Evolutionary conservation across 2,329 filamentous ascomycete species (phyloP), one percentile per base, ranked within the genome.

Genomic region (Incumbomyces delicatus): DNA sequence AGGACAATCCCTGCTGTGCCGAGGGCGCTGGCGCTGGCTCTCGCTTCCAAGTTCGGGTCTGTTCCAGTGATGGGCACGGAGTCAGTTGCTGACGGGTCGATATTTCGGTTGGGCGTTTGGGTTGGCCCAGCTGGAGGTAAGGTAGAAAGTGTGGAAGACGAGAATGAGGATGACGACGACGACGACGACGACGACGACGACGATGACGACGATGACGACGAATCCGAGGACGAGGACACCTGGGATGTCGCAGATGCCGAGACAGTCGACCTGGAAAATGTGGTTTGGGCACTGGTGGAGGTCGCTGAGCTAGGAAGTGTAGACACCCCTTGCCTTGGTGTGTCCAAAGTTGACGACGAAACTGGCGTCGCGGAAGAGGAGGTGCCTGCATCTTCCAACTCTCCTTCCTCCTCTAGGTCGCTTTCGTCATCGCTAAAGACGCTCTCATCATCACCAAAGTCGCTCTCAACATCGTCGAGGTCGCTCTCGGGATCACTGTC

Each of bases 1-100:
- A 41, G 38, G 3, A 41, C 38, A 13, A 41, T 41, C 8, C 38
- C 38, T 41, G 38, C 38, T 6, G 38, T 41, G 16, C 38, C 38
- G 6, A 41, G 18, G 4, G 38, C 11, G 18, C 18, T 29, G 10
- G 38, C 27, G 27, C 13, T 41, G 27, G 38, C 38, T 41, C n/a
- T 41, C 3, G 38, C 13, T 13, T 41, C 38, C 6, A 41, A 22
- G 18, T n/a, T n/a, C 12, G 38, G 22, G 16, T 41, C 38, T 11
- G 38, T 27, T 12, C 14, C 38, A 18, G 10, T 41, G 38, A 29
- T 22, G 3, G 38, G 38, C 5, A 22, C 14, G 3, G 38, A n/a
- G 27, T 41, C 27, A 14, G 38, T 29, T 10, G 18, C 22, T 41
- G 38, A 41, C 10, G 13, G 36, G 12, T 38, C 12, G 12, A 16